Conservation (phyloP, 345 rosid species). For the Eucalyptus pauciflora region DNA sequence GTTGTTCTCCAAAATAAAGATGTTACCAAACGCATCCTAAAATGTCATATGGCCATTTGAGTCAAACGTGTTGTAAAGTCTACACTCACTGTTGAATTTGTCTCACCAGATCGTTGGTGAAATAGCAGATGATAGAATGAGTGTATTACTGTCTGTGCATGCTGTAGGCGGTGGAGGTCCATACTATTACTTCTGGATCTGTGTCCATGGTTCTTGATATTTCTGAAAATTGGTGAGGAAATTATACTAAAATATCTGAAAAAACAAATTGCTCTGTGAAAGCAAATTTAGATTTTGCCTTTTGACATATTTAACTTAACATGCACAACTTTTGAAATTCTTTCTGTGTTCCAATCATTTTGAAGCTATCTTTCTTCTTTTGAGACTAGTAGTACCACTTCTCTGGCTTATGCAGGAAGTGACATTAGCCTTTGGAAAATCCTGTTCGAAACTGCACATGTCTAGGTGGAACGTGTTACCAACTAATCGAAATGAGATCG, state of each 20-base stretch:
- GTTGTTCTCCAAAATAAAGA: too few relatives aligned
- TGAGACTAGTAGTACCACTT: neutral
- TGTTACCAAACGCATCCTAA: accelerated
- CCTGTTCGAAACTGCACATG: constrained; percentile 23
- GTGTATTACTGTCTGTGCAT: too few relatives aligned
- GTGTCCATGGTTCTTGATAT: neutral
- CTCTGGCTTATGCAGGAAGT: constrained; percentile 13
- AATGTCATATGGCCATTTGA: neutral
- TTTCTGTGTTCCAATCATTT: neutral
- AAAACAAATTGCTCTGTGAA: neutral
- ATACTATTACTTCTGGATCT: neutral
- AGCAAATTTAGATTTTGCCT: neutral
- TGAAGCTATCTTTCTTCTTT: neutral
- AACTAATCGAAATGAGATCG: neutral
- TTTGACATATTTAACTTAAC: neutral
- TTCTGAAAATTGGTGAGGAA: neutral
- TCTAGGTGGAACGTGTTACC: neutral
- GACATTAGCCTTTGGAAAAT: neutral
- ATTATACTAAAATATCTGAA: neutral
- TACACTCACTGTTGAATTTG: neutral
- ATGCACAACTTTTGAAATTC: too few relatives aligned
- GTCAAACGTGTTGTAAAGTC: neutral
- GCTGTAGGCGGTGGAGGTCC: too few relatives aligned
- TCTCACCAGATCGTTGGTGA: neutral
- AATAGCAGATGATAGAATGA: too few relatives aligned